Evolutionary conservation across 1,284 basidiomycete genomes (phyloP).

Genomic region (Tilletiaria anomala): DNA sequence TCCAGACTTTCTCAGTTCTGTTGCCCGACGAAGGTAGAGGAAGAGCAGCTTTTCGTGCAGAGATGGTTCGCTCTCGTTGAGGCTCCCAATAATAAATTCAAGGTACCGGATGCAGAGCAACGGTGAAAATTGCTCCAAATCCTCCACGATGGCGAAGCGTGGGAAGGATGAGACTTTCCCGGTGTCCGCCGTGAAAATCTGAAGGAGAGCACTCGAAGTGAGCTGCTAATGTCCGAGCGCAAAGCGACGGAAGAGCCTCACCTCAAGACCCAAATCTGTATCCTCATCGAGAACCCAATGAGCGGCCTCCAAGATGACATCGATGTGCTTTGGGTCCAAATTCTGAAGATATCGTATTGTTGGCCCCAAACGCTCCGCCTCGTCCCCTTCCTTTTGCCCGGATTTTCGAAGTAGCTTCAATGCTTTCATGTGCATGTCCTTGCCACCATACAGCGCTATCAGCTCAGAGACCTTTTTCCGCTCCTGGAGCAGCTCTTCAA

Average conservation of each 20-base stretch:
- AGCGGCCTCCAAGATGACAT: constrained; percentile 41
- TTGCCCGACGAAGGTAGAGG: constrained; percentile 55
- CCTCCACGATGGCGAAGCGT: constrained; percentile 15
- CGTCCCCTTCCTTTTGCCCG: constrained; percentile 56
- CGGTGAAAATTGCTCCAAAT: constrained; percentile 58
- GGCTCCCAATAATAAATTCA: constrained; percentile 66
- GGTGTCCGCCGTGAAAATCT: constrained; percentile 85
- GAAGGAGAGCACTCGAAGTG: background rate
- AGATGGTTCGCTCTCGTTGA: constrained; percentile 52
- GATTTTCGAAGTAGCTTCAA: constrained; percentile 61
- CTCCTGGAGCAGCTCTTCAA: constrained; percentile 70
- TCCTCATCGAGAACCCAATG: constrained; percentile 74
- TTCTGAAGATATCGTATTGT: constrained; percentile 83
- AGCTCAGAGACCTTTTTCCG: constrained; percentile 82
- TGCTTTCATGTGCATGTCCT: constrained; percentile 86
- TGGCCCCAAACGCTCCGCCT: constrained; percentile 63
- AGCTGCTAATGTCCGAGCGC: background rate
- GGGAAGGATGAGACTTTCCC: constrained; percentile 54
- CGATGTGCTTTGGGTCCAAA: constrained; percentile 45
- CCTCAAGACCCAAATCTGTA: constrained; percentile 59
- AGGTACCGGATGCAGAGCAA: constrained; percentile 56
- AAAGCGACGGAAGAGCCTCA: constrained; percentile 29
- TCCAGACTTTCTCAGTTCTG: constrained; percentile 49
- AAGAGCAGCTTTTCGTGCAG: constrained; percentile 81
- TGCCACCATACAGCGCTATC: constrained; percentile 78